phyloP scores from a whole-genome alignment of 2,329 filamentous ascomycete species.

The Aspergillus novofumigatus region DNA sequence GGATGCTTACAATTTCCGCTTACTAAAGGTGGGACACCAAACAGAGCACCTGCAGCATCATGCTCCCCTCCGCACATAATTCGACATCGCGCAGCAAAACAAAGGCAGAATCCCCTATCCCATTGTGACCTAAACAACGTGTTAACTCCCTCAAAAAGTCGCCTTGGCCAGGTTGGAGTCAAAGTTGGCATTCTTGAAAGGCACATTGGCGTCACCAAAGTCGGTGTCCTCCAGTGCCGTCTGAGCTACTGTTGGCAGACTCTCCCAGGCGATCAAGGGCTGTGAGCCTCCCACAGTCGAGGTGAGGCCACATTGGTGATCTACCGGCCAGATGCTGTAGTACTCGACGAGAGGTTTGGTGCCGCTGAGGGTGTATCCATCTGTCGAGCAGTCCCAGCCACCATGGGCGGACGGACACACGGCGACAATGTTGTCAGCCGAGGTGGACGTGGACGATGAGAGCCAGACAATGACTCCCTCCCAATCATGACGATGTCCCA shows the following conservation, averaged over 20 bases:
- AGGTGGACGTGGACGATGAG: slow-evolving; percentile 29
- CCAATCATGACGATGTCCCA: slow-evolving; percentile 55
- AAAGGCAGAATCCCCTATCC: too few species aligned
- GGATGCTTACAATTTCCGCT: not conserved
- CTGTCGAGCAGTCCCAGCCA: slow-evolving; percentile 42
- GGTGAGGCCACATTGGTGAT: slow-evolving; percentile 46
- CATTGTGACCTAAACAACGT: not conserved
- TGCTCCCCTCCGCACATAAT: too few species aligned
- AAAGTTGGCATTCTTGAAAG: slow-evolving; percentile 47
- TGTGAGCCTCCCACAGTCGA: slow-evolving; percentile 40
- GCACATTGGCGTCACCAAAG: slow-evolving; percentile 46
- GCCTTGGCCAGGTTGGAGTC: slow-evolving; percentile 40
- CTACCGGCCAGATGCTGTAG: slow-evolving; percentile 45
- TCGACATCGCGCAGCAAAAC: not conserved
- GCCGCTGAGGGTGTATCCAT: slow-evolving; percentile 39
- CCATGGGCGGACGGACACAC: slow-evolving; percentile 53
- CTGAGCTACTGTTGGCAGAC: slow-evolving; percentile 41
- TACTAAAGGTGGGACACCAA: not conserved
- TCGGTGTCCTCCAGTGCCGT: slow-evolving; percentile 43
- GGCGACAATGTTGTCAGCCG: slow-evolving; percentile 42
- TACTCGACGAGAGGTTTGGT: slow-evolving; percentile 48
- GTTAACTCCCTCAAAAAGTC: slow-evolving; percentile 23
- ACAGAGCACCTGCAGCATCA: too few species aligned
- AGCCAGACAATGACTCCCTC: slow-evolving; percentile 54
- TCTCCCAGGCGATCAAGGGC: slow-evolving; percentile 49